These are phyloP conservation scores for Haplographium delicatum DNA, from an alignment of 495 filamentous ascomycete genomes.

Conservation along the genomic window DNA sequence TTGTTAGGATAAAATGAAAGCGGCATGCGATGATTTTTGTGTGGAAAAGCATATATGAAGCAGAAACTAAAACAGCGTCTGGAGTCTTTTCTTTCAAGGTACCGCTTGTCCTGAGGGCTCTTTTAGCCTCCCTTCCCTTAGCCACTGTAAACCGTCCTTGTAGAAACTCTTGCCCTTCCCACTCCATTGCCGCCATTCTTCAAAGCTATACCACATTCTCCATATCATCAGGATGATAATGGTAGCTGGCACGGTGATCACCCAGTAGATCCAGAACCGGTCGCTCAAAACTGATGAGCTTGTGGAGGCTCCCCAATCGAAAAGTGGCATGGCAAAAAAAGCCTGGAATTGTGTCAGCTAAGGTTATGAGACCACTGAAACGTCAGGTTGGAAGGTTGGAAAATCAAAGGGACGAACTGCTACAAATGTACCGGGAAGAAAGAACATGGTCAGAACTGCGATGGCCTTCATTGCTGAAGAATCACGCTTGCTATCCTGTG, in stretches of 20 bases:
- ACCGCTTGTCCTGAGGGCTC: too few species aligned
- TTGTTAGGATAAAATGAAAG: too few species aligned
- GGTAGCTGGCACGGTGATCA: background rate
- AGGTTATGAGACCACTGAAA: background rate
- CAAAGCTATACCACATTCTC: background rate
- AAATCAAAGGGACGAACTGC: background rate
- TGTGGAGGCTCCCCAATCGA: background rate
- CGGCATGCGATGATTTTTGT: too few species aligned
- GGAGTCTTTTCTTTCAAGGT: too few species aligned
- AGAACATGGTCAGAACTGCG: background rate
- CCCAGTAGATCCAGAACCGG: slow-evolving; percentile 2
- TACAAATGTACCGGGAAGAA: background rate
- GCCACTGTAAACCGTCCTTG: background rate
- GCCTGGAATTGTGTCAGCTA: background rate
- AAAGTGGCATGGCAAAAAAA: slow-evolving; percentile 2
- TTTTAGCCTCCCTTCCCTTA: background rate
- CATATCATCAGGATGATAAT: background rate
- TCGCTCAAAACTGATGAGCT: background rate
- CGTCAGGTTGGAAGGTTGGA: too few species aligned
- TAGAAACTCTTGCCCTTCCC: background rate
- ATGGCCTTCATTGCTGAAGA: background rate
- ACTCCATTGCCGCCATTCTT: background rate
- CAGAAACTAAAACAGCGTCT: too few species aligned
- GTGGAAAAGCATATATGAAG: too few species aligned
- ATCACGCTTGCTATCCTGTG: background rate